Evolutionary conservation across 2,329 filamentous ascomycete species (phyloP), one percentile per base, ranked within the genome.

Genomic region (Remersonia thermophila): DNA sequence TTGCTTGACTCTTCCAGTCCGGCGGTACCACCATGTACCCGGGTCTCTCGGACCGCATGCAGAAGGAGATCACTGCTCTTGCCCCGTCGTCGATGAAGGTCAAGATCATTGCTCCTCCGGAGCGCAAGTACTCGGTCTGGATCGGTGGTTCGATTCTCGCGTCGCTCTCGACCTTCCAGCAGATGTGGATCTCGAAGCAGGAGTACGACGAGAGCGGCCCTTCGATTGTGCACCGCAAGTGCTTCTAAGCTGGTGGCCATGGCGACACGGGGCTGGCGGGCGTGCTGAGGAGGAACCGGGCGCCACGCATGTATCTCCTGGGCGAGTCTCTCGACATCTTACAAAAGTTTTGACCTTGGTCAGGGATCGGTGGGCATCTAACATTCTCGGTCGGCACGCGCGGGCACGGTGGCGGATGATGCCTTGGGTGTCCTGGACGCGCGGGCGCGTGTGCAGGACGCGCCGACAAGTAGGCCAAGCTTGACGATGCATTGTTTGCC

Each of bases 181-280:
- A 98, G 75, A 98, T 98, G 91, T 98, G 91, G 91, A 96, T 98
- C 80, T 98, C 91, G 59, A 98, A 98, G 86, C 91, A 98, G 75
- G 89, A 96, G 77, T 96, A 96, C 80, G 91, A 98, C 75, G 91
- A 96, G 85, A 91, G 82, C 67, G 89, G 89, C 71, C 91, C 89
- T 58, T 95, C 87, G 61, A 96, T 96, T 62, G 89, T 96, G 59
- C 89, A 96, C 83, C 84, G 87, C 81, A 96, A 95, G 85, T 95
- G 89, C 84, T 95, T 95, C 83, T 95, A 94, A 94, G 42, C 59
- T 56, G 58, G 59, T 56, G 56, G 57, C 27, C 12, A 23, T 23
- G 58, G 56, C 55, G 55, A 38, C 53, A 37, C 44, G 33, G 37
- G 36, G 35, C 36, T 55, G 56, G 57, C 58, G 20, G 5, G 27